phyloP scores from a whole-genome alignment of 2,329 filamentous ascomycete species.

The Clarireedia monteithiana region DNA sequence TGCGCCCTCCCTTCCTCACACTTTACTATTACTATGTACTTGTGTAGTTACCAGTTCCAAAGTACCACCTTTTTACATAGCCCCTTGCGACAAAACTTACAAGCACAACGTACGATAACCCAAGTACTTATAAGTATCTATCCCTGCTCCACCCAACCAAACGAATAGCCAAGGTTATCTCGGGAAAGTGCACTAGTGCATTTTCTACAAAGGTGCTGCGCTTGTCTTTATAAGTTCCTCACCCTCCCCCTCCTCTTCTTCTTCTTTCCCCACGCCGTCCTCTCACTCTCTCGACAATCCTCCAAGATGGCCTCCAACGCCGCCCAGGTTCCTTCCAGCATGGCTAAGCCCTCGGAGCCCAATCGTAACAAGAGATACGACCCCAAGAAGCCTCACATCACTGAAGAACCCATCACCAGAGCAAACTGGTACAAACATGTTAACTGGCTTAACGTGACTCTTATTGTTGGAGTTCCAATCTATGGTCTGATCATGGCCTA shows the following conservation, averaged over 20 bases:
- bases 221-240: slow-evolving; percentile 7
- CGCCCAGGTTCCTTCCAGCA: slow-evolving; percentile 19
- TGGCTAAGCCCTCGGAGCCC: slow-evolving; percentile 25
- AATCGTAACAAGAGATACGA: slow-evolving; percentile 38
- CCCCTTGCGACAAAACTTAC: not conserved
- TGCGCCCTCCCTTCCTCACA: no score
- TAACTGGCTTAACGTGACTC: slow-evolving; percentile 83
- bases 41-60: no score
- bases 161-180: not conserved
- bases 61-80: not conserved
- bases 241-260: not conserved
- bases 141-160: not conserved
- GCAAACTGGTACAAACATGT: slow-evolving; percentile 87
- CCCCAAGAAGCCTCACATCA: slow-evolving; percentile 72
- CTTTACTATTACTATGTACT: not conserved
- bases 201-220: not conserved
- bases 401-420: slow-evolving; percentile 71
- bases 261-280: not conserved
- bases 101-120: no score
- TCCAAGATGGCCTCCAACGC: slow-evolving; percentile 9
- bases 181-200: not conserved
- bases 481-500: slow-evolving; percentile 65
- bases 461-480: slow-evolving; percentile 73
- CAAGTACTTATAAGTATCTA: not conserved
- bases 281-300: slow-evolving; percentile 12